Conservation (phyloP, 306 rosid species). For the Medicago ruthenica region DNA sequence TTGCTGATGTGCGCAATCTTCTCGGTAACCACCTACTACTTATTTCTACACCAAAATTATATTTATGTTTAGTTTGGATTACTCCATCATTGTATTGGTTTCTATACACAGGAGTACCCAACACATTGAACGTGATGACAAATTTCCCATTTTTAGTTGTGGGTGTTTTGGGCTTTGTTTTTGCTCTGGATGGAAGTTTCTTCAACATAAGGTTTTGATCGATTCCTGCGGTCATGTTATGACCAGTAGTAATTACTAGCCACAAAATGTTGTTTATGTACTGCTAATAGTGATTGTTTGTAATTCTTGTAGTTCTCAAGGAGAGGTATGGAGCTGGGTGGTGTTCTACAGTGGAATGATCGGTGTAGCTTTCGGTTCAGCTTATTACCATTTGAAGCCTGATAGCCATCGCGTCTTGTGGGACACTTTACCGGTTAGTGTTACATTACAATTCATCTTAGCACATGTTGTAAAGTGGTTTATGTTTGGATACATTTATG, state of each 20-base stretch:
- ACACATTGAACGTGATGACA: constrained; percentile 71
- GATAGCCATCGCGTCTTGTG: constrained; percentile 55
- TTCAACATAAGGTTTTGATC: constrained; percentile 58
- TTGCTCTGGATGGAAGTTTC: constrained; percentile 56
- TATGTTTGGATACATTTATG: no score
- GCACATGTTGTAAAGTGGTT: no score
- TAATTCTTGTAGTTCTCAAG: constrained; percentile 43
- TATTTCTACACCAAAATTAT: constrained; percentile 1
- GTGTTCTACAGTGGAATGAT: constrained; percentile 57
- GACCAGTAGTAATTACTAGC: not conserved
- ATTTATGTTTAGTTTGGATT: not conserved
- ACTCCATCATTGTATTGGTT: not conserved
- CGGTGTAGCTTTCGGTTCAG: constrained; percentile 70
- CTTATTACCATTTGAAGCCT: constrained; percentile 72
- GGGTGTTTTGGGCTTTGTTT: constrained; percentile 71
- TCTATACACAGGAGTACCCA: constrained; percentile 60
- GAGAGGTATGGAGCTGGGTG: constrained; percentile 64
- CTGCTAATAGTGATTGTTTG: not conserved
- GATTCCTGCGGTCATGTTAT: not conserved
- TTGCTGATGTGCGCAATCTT: constrained; percentile 75
- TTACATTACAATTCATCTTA: not conserved
- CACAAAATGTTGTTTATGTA: not conserved
- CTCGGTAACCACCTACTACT: constrained; percentile 41
- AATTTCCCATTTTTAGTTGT: constrained; percentile 77
- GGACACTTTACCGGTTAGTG: constrained; percentile 67